Percentiles rank a stretch among this genome's conserved stretches.
These are phyloP conservation scores for Suhomyces taliae DNA, from an alignment of 1,139 yeast genomes.

Conservation along the genomic window DNA sequence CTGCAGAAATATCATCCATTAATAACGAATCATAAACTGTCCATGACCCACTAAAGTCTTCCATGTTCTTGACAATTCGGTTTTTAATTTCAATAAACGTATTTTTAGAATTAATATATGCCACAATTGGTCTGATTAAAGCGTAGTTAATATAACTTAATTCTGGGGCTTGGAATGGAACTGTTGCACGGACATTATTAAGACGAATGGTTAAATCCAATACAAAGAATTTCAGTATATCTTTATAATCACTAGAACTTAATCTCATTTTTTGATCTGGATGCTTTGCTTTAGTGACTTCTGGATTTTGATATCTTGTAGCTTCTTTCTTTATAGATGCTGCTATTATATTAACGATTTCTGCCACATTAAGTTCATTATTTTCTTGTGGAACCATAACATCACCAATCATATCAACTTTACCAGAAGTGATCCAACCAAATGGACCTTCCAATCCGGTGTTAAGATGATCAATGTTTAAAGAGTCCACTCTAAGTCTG, in stretches of 20 bases:
- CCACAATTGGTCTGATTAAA: constrained; percentile 89
- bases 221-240: constrained; percentile 59
- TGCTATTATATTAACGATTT: constrained; percentile 41
- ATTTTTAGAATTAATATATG: constrained; percentile 85
- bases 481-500: constrained; percentile 77
- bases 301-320: constrained; percentile 38
- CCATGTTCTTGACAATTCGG: constrained; percentile 73
- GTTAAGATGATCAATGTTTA: constrained; percentile 84
- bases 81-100: constrained; percentile 88
- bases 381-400: constrained; percentile 73
- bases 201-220: constrained; percentile 76
- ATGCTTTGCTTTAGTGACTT: constrained; percentile 22
- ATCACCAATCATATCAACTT: constrained; percentile 91
- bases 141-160: constrained; percentile 89
- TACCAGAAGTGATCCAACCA: constrained; percentile 93
- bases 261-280: constrained; percentile 32
- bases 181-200: constrained; percentile 82
- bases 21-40: constrained; percentile 86
- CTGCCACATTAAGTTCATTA: constrained; percentile 42
- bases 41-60: constrained; percentile 95
- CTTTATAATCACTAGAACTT: constrained; percentile 28
- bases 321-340: constrained; percentile 43
- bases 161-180: constrained; percentile 83
- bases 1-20: constrained; percentile 89
- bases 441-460: constrained; percentile 91